Base-by-base conservation (phyloP, 2,329 filamentous ascomycete species). In the Lecanicillium sp. region DNA sequence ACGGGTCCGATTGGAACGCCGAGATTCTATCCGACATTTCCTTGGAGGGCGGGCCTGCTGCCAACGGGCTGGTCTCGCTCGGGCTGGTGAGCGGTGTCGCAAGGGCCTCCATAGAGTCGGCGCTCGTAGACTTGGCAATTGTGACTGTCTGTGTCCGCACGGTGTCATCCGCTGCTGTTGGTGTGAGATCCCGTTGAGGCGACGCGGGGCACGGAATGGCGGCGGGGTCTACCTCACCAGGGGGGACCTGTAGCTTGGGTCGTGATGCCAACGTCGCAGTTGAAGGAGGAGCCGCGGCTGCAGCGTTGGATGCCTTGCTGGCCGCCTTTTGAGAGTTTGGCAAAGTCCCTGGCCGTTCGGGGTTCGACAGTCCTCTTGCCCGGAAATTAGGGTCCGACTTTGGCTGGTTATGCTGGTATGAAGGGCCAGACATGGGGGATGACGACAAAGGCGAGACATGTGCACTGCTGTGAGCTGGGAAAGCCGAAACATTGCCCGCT, bases 1-100 rank as follows among this genome's bases (percentile, higher is more conserved):
- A 82, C 0, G 76, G 77, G 37, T 81, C 77, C 3, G 77, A 81
- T 40, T 73, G 74, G 53, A 78, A 80, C 3, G 62, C 64, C 13
- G 71, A 50, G 48, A 71, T 70, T 8, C 67, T 62, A 5, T 70
- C 68, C 4, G 66, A 62, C 1, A 61, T 53, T n/a, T 59, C 61
- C 43, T 64, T 64, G 16, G 57, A 57, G 4, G 60, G 55, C 6
- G 54, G 54, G 31, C 61, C 61, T 3, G 62, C 57, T 15, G 63
- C 66, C 5, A 69, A 56, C 4, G 73, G 71, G 43, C 71, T 73
- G 4, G 65, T 57, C 38, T 75, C 72, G 48, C 71, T 73, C 0
- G 72, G 71, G 47, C 70, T 75, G 1, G 72, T 77, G 18, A 75
- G 49, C 1, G 73, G 71, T 1, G 72, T 74, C 8, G 60, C 65